Percentiles rank a stretch among this genome's conserved stretches.
These are phyloP conservation scores for Lipomyces orientalis DNA, from an alignment of 805 yeast species.

Conservation along the genomic window DNA sequence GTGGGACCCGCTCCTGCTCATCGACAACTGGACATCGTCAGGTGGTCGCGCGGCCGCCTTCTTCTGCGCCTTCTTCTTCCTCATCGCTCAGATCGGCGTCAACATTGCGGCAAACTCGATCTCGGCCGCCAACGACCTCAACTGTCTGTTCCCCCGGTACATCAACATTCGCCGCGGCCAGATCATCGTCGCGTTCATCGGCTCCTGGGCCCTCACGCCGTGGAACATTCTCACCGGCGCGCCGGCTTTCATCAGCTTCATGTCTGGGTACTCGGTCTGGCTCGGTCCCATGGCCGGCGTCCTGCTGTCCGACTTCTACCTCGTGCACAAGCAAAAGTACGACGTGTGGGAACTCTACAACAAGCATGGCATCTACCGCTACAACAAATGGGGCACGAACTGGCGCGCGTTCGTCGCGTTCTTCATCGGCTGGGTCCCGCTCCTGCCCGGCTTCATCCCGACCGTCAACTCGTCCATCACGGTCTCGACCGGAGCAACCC, in stretches of 20 bases:
- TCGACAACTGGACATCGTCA: slow-evolving; percentile 32
- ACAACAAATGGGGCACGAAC: slow-evolving; percentile 52
- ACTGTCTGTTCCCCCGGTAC: slow-evolving; percentile 54
- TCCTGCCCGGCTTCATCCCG: slow-evolving; percentile 40
- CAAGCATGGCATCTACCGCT: slow-evolving; percentile 51
- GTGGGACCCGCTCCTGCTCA: slow-evolving; percentile 35
- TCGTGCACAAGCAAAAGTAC: slow-evolving; percentile 51
- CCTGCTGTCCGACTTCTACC: slow-evolving; percentile 49
- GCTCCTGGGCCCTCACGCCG: slow-evolving; percentile 49
- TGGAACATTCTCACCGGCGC: slow-evolving; percentile 51
- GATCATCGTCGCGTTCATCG: slow-evolving; percentile 46
- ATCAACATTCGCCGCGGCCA: slow-evolving; percentile 56
- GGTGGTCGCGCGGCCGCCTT: slow-evolving; percentile 38
- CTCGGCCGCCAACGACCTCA: slow-evolving; percentile 49
- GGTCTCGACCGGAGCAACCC: slow-evolving; percentile 73
- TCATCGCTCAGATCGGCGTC: slow-evolving; percentile 48
- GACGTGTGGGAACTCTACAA: slow-evolving; percentile 53
- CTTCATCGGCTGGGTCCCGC: slow-evolving; percentile 33
- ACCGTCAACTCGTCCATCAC: slow-evolving; percentile 31
- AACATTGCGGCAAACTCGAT: slow-evolving; percentile 40
- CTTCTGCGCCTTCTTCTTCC: background rate
- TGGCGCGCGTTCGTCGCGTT: slow-evolving; percentile 52
- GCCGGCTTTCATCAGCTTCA: slow-evolving; percentile 47
- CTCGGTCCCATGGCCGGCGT: slow-evolving; percentile 52
- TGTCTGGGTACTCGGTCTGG: slow-evolving; percentile 51